Evolutionary conservation across 176 grass and related monocot species (phyloP), one percentile per base, ranked within the genome.

Genomic region (Juncus effusus): DNA sequence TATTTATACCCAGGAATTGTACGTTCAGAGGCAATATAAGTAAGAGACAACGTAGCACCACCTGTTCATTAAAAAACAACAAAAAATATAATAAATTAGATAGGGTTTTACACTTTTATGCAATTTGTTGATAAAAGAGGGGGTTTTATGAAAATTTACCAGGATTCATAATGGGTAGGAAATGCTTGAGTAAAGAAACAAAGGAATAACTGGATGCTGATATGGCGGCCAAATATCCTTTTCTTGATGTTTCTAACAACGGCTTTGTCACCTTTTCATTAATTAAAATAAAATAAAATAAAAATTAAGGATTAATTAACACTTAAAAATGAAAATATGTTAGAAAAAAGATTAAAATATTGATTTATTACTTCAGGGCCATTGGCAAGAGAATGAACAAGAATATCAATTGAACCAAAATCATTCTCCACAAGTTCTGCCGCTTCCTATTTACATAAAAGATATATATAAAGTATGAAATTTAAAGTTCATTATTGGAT

Each of bases 121-220:
- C 50, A 53, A 50, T 13, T 54, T n/a, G 53, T 13, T 67, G 16
- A 69, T 13, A 50, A 69, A 40, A 54, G 69, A 56, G 42, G 10
- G 38, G 15, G 6, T 6, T 47, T 47, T 47, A 47, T 47, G 44
- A 19, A 69, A 42, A 42, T 15, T 42, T 81, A 97, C 94, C 94
- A 73, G 88, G 78, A 84, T 89, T 92, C 94, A 97, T 97, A 60
- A 92, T 89, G 49, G 94, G 88, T 78, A 89, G 83, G 60, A 97
- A 97, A 16, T 92, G 88, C 61, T 97, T 80, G 56, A 97, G 83
- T 70, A 93, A 67, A 36, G 94, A 97, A 62, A 97, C 73, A 59
- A 76, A 92, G 10, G 94, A 97, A 72, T 92, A 97, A 80, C 94
- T 92, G 19, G 94, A 97, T 60, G 94, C 94, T 82, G 94, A 97